A percentile compares a stretch with the other conserved stretches of the same genome.
phyloP scores from a whole-genome alignment of 768 basidiomycete genomes.

The Podaxis sp. region DNA sequence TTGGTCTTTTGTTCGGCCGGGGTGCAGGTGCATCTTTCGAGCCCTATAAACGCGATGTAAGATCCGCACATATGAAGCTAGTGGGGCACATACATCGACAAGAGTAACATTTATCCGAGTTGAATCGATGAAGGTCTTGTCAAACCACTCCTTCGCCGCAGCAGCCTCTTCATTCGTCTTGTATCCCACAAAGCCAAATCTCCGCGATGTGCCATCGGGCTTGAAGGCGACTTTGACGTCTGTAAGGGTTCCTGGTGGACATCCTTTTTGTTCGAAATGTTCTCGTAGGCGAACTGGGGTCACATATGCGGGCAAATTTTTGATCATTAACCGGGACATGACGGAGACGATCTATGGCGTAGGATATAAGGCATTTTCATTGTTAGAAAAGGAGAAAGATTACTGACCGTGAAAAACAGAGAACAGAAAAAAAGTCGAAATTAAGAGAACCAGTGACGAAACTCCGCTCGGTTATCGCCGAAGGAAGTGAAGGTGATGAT shows the following conservation, averaged over 20 bases:
- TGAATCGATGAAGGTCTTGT: constrained; percentile 79
- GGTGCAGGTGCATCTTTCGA: constrained; percentile 64
- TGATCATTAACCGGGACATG: constrained; percentile 84
- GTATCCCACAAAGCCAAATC: constrained; percentile 93
- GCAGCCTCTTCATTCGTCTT: constrained; percentile 73
- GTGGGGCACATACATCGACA: constrained; percentile 59
- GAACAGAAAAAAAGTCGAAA: constrained; percentile 7
- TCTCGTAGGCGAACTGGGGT: constrained; percentile 59
- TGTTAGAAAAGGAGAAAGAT: constrained; percentile 2
- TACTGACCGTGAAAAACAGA: constrained; percentile 5
- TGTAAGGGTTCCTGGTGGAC: constrained; percentile 70
- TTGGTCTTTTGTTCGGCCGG: constrained; percentile 66
- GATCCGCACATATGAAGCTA: constrained; percentile 4
- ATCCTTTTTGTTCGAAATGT: constrained; percentile 60
- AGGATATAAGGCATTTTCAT: neutral
- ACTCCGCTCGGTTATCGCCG: constrained; percentile 21
- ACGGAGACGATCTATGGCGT: neutral
- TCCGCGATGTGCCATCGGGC: constrained; percentile 71
- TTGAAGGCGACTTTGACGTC: constrained; percentile 81
- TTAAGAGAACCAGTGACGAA: constrained; percentile 1
- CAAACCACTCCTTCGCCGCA: constrained; percentile 77
- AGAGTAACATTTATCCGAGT: constrained; percentile 70
- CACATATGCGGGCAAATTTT: constrained; percentile 71
- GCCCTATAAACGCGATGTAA: constrained; percentile 36
- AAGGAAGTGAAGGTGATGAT: constrained; percentile 5